These are phyloP conservation scores for Calonectria montana DNA, from an alignment of 2,329 filamentous ascomycete genomes.

Conservation along the genomic window DNA sequence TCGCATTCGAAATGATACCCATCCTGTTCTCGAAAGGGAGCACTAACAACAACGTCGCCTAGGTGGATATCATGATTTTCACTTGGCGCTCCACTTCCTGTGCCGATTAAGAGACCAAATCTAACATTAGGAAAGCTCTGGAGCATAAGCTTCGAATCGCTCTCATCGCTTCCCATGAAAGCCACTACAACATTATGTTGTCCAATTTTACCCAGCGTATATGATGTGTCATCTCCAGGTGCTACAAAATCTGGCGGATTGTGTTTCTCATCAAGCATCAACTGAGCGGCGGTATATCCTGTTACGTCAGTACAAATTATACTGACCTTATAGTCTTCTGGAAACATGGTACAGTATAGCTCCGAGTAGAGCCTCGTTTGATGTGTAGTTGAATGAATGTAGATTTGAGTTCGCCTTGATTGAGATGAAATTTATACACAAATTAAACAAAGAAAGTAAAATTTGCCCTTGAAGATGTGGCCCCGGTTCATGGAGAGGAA, in stretches of 20 bases:
- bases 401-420: too few relatives aligned
- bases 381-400: too few relatives aligned
- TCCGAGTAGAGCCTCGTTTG: too few relatives aligned
- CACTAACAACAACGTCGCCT: not conserved
- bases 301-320: too few relatives aligned
- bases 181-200: not conserved
- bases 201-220: not conserved
- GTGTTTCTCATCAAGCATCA: not conserved
- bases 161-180: not conserved
- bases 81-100: not conserved
- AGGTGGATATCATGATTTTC: not conserved
- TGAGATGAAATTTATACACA: too few relatives aligned
- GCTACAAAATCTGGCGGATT: not conserved
- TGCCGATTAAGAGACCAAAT: not conserved
- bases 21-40: not conserved
- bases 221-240: not conserved
- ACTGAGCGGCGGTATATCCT: not conserved
- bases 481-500: too few relatives aligned
- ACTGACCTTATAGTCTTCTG: too few relatives aligned
- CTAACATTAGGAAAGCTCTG: not conserved
- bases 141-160: not conserved
- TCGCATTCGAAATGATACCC: not conserved
- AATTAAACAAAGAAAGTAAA: too few relatives aligned
- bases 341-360: too few relatives aligned
- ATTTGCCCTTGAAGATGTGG: too few relatives aligned